Conservation (phyloP, 148 eudicot species). For the Amaranthus hypochondriacus region DNA sequence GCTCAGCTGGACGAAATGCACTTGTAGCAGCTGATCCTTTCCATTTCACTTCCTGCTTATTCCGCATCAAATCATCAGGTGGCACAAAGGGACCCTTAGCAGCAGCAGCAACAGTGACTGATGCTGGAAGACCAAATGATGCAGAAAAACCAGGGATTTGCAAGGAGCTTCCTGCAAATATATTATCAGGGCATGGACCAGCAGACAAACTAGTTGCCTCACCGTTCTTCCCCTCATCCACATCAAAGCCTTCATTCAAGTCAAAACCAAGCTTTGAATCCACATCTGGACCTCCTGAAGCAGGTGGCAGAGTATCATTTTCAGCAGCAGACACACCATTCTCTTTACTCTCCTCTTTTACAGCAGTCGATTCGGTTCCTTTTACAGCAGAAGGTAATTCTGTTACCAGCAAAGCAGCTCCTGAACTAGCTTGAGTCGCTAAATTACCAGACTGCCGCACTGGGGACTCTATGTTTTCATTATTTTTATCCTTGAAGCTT, state of each 20-base stretch:
- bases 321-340: conserved; percentile 17
- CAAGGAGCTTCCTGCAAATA: conserved; percentile 29
- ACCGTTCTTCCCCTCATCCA: conserved; percentile 56
- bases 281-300: conserved; percentile 28
- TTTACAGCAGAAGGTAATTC: conserved; percentile 7
- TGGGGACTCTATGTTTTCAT: conserved; percentile 23
- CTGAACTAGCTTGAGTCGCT: not conserved
- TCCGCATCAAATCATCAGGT: conserved; percentile 56
- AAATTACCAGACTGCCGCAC: not conserved
- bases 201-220: conserved; percentile 29
- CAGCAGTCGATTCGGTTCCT: not conserved
- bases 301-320: conserved; percentile 21
- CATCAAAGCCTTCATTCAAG: conserved; percentile 57
- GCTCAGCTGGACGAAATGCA: conserved; percentile 94
- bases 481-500: conserved; percentile 19
- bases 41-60: conserved; percentile 71
- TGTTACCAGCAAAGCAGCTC: not conserved
- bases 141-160: conserved; percentile 32
- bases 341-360: conserved; percentile 3
- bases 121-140: conserved; percentile 34
- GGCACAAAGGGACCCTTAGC: conserved; percentile 70
- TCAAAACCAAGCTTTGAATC: conserved; percentile 54
- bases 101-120: conserved; percentile 59
- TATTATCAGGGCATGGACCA: conserved; percentile 24
- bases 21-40: conserved; percentile 93